phyloP scores from a whole-genome alignment of 257 asterid species.

The Asclepias syriaca region DNA sequence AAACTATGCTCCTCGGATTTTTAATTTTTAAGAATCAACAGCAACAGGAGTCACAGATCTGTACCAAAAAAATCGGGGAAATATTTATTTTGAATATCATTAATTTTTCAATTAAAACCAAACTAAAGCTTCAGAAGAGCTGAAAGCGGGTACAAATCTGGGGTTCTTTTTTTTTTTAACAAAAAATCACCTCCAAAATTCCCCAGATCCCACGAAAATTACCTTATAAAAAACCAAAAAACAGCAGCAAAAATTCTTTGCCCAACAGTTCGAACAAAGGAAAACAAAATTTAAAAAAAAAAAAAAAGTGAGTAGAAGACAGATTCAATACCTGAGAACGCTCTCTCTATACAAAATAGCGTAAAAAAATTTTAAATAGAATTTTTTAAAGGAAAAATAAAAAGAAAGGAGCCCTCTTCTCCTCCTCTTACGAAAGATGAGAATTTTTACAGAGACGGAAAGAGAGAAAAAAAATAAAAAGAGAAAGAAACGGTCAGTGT shows the following conservation, averaged over 20 bases:
- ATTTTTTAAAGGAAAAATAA: constrained; percentile 4
- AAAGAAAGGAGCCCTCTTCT: constrained; percentile 3
- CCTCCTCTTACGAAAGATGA: constrained; percentile 7
- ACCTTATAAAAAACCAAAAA: not conserved
- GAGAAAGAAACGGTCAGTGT: constrained; percentile 33
- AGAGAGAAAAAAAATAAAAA: not conserved
- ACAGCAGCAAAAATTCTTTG: not conserved
- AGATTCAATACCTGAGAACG: constrained; percentile 37
- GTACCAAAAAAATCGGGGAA: not conserved
- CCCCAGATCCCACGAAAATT: not conserved
- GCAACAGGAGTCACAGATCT: not conserved
- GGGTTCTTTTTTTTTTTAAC: not conserved
- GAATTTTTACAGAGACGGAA: not conserved
- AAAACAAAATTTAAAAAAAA: not conserved
- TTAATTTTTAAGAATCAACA: not conserved
- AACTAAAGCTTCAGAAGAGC: not conserved
- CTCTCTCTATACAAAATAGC: constrained; percentile 42
- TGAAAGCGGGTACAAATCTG: not conserved
- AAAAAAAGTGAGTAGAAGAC: constrained; percentile 1
- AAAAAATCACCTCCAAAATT: not conserved
- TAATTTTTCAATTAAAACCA: too few relatives aligned
- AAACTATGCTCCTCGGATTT: not conserved
- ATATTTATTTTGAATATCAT: too few relatives aligned
- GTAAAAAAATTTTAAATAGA: too few relatives aligned
- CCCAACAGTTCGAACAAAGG: not conserved